Conservation (phyloP, 2,329 filamentous ascomycete genomes). For the Xylariomycetidae sp. region DNA sequence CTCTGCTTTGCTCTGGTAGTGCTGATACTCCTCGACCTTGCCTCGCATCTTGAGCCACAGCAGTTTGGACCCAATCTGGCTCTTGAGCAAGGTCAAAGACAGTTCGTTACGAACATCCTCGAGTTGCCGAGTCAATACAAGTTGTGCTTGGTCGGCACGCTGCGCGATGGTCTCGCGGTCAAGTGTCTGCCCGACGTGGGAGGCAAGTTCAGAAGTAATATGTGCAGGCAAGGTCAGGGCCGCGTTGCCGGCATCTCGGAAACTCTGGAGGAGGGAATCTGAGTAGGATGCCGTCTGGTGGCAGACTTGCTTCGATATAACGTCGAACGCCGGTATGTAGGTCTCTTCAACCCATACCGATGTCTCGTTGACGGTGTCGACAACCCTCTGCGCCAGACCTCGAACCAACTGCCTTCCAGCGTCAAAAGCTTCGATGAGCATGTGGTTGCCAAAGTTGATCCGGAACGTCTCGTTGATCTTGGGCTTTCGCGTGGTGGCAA, state of each 20-base stretch:
- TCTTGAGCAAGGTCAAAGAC: conserved; percentile 40
- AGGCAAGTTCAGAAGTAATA: conserved; percentile 15
- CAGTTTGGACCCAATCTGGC: conserved; percentile 51
- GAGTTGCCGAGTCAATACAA: conserved; percentile 27
- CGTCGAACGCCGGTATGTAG: conserved; percentile 25
- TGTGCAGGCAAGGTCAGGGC: conserved; percentile 14
- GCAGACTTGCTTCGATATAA: conserved; percentile 25
- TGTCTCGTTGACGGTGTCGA: conserved; percentile 32
- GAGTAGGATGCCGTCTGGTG: conserved; percentile 24
- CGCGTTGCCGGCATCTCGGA: conserved; percentile 20
- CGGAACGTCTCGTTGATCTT: conserved; percentile 56
- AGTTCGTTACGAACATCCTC: conserved; percentile 34
- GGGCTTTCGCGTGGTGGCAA: conserved; percentile 53
- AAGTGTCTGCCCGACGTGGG: conserved; percentile 20
- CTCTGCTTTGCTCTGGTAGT: conserved; percentile 43
- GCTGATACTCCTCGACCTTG: conserved; percentile 38
- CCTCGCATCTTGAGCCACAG: conserved; percentile 51
- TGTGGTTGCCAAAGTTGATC: conserved; percentile 50
- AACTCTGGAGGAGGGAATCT: conserved; percentile 22
- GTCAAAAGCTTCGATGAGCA: conserved; percentile 38
- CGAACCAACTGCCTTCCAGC: conserved; percentile 34
- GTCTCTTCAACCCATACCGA: conserved; percentile 28
- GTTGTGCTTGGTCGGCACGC: conserved; percentile 24
- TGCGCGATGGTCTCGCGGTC: conserved; percentile 15
- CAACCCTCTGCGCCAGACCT: conserved; percentile 35